Conservation (phyloP, 2,329 filamentous ascomycete species). For the Pleurostoma richardsiae region DNA sequence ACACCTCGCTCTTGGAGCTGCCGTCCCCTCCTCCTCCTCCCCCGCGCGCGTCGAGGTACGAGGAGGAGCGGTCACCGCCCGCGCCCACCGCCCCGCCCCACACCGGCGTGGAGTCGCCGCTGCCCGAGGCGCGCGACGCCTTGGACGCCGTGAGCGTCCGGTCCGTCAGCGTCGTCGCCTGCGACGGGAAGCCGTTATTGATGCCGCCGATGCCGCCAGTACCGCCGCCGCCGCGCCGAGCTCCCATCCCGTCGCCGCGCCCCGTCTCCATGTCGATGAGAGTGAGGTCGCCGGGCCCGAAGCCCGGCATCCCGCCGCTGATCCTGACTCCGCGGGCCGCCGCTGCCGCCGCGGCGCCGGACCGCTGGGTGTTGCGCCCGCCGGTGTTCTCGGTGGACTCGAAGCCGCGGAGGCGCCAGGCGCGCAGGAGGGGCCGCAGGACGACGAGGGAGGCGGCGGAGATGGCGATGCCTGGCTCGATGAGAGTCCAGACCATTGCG, state of each 20-base stretch:
- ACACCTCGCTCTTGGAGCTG: constrained; percentile 26
- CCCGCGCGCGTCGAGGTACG: background rate
- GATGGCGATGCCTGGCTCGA: constrained; percentile 52
- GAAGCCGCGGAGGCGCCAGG: constrained; percentile 42
- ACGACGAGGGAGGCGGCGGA: constrained; percentile 48
- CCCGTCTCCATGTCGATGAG: constrained; percentile 26
- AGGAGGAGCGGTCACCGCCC: constrained; percentile 11
- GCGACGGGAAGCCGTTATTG: constrained; percentile 1
- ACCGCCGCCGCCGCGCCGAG: too few species aligned
- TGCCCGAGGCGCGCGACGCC: background rate
- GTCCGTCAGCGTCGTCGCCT: constrained; percentile 1
- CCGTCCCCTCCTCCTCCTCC: constrained; percentile 8
- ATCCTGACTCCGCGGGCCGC: background rate
- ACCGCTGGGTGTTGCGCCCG: constrained; percentile 14
- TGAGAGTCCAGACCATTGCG: constrained; percentile 51
- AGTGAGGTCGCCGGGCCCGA: constrained; percentile 29
- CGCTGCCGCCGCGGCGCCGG: constrained; percentile 1
- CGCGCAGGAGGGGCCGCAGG: constrained; percentile 47
- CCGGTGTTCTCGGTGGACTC: constrained; percentile 30
- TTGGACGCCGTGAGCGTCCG: background rate
- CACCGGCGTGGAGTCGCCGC: background rate
- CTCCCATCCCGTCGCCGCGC: constrained; percentile 4
- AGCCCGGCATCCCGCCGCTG: constrained; percentile 21
- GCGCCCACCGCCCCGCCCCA: constrained; percentile 12
- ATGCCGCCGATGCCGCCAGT: too few species aligned